Conservation (phyloP, 1,139 yeast genomes). For the Tardiomyces blankii region DNA sequence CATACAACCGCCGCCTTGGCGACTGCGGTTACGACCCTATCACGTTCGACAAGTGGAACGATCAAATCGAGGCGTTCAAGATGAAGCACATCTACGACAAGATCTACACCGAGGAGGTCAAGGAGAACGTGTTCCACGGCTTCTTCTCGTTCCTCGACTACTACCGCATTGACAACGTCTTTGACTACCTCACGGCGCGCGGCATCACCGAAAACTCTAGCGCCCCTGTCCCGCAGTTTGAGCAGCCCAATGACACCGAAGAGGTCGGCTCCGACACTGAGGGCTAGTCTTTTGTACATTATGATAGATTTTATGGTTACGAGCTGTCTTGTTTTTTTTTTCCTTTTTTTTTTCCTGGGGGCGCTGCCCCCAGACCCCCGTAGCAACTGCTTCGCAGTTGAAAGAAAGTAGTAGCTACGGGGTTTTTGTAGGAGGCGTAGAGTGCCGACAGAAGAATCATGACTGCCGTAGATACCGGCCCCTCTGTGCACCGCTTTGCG, state of each 20-base stretch:
- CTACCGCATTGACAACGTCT: constrained; percentile 49
- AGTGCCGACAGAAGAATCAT: too few relatives aligned
- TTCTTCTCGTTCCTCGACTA: constrained; percentile 84
- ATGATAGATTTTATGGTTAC: background rate
- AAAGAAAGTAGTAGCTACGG: too few relatives aligned
- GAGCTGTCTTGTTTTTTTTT: background rate
- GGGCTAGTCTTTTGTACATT: constrained; percentile 9
- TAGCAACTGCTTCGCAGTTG: too few relatives aligned
- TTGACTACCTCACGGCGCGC: constrained; percentile 65
- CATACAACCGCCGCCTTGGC: constrained; percentile 60
- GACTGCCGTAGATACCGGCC: too few relatives aligned
- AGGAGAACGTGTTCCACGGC: constrained; percentile 79
- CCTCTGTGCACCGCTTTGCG: too few relatives aligned
- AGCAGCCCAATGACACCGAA: constrained; percentile 15
- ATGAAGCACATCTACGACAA: constrained; percentile 83
- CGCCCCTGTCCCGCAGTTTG: constrained; percentile 12
- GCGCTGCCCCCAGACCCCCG: too few relatives aligned
- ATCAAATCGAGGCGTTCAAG: constrained; percentile 77
- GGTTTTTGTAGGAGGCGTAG: too few relatives aligned
- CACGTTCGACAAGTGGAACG: constrained; percentile 53
- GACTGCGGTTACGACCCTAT: constrained; percentile 74
- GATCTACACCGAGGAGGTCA: constrained; percentile 78
- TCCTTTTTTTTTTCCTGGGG: too few relatives aligned
- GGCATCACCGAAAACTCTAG: constrained; percentile 31
- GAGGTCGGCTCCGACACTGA: constrained; percentile 21